These are phyloP conservation scores for Ophiosphaerella narmari DNA, from an alignment of 2,329 filamentous ascomycete species.

Conservation along the genomic window DNA sequence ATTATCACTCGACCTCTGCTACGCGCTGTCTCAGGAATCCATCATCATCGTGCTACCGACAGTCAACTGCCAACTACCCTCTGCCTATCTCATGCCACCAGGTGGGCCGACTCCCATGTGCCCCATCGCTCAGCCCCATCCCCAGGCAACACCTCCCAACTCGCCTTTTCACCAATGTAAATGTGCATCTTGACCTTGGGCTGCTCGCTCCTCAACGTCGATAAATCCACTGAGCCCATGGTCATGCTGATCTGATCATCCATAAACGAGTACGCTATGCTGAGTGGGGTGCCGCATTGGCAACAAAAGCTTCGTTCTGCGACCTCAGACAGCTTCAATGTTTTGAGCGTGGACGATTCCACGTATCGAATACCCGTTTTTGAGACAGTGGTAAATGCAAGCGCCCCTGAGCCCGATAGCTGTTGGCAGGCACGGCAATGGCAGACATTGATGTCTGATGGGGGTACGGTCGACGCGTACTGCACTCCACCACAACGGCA, in stretches of 20 bases:
- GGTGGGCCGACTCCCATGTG: constrained; percentile 22
- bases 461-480: constrained; percentile 47
- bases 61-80: too few relatives aligned
- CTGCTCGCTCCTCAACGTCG: constrained; percentile 39
- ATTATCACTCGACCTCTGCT: too few relatives aligned
- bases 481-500: constrained; percentile 52
- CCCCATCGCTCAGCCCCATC: constrained; percentile 34
- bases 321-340: constrained; percentile 45
- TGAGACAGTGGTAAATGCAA: constrained; percentile 50
- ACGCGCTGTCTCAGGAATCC: too few relatives aligned
- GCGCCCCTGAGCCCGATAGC: constrained; percentile 52
- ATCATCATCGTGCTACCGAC: too few relatives aligned
- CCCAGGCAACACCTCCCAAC: constrained; percentile 35
- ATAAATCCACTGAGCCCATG: constrained; percentile 50
- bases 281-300: constrained; percentile 53
- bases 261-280: constrained; percentile 48
- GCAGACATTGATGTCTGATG: constrained; percentile 48
- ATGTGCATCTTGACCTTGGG: constrained; percentile 48
- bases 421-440: constrained; percentile 57
- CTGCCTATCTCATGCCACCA: constrained; percentile 3
- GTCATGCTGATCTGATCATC: constrained; percentile 42
- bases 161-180: constrained; percentile 49
- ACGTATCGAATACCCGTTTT: constrained; percentile 42
- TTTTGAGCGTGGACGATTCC: constrained; percentile 32
- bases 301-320: constrained; percentile 53